Base-by-base conservation (phyloP, 441 rosid species). In the Pelargonium citronellum region DNA sequence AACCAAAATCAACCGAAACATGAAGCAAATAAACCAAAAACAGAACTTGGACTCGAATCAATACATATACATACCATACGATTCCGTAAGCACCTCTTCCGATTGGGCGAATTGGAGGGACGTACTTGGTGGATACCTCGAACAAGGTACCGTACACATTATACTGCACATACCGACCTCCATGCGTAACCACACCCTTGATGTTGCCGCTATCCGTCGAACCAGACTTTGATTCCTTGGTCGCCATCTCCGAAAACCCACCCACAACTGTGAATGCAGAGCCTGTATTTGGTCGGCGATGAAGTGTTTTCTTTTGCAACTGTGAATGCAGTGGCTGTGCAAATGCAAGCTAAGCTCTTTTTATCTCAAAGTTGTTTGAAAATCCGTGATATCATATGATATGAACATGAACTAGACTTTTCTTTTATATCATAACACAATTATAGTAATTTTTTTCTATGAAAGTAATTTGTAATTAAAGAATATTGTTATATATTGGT, bases 51-150 rank as follows among this genome's bases (percentile, higher is more conserved):
- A n/a, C n/a, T 15, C 4, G 4, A 6, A 15, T 16, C 43, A 15
- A 73, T 47, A 12, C 12, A 46, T 22, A 22, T 53, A 30, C 79
- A 73, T 73, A 89, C 92, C 92, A 86, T 71, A 91, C 95, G 80
- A 89, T 86, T 39, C 98, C 96, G 70, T 77, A 83, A 58, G 97
- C 90, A 43, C 99, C 99, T 64, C 97, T 76, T 20, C 95, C 97
- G 61, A 94, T 84, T 12, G 96, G 93, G 17, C 97, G 88, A 79
- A 91, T 84, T 3, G 96, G 97, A 64, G 95, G 95, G 17, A 86
- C 89, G 70, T 94, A 94, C 82, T 90, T 94, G 67, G 84, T 82
- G 9, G 97, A 85, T 27, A 94, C 95, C 80, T 91, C 95, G 44
- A 93, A 93, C 74, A 89, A 72, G 87, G 84, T 91, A 16, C 97